phyloP scores from a whole-genome alignment of 2,329 filamentous ascomycete genomes.

The Fragosphaeria purpurea region DNA sequence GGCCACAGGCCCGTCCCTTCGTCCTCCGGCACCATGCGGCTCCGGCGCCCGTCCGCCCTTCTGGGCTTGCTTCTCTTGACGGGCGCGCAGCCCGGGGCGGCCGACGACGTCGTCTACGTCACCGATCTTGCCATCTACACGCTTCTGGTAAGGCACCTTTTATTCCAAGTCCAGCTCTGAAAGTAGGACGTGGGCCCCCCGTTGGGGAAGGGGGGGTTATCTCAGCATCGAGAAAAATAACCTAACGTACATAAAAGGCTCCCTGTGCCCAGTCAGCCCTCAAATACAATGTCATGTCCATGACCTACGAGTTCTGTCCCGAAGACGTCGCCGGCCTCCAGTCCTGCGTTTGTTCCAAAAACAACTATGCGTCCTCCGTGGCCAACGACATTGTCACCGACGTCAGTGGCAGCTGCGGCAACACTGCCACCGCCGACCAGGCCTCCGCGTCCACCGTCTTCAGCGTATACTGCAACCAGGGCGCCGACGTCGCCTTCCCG shows the following conservation, averaged over 20 bases:
- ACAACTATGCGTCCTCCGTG: constrained; percentile 29
- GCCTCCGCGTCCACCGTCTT: constrained; percentile 36
- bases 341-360: constrained; percentile 43
- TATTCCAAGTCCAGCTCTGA: too few relatives aligned
- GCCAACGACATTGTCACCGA: constrained; percentile 27
- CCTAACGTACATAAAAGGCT: constrained; percentile 25
- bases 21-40: constrained; percentile 1
- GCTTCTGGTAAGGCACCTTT: constrained; percentile 23
- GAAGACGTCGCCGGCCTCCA: constrained; percentile 35
- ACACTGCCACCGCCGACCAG: constrained; percentile 36
- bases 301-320: constrained; percentile 34
- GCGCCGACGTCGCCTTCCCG: constrained; percentile 26
- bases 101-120: constrained; percentile 27
- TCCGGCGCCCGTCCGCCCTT: too few relatives aligned
- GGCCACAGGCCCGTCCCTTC: background rate
- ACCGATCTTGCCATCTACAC: constrained; percentile 34
- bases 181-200: too few relatives aligned
- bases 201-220: too few relatives aligned
- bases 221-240: constrained; percentile 6
- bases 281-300: constrained; percentile 30
- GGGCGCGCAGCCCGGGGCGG: background rate
- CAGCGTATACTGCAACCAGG: constrained; percentile 39
- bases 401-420: constrained; percentile 33
- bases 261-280: constrained; percentile 39
- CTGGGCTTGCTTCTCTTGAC: constrained; percentile 6